Evolutionary conservation across 768 basidiomycete genomes (phyloP).

Genomic region (Paxillus rubicundulus): DNA sequence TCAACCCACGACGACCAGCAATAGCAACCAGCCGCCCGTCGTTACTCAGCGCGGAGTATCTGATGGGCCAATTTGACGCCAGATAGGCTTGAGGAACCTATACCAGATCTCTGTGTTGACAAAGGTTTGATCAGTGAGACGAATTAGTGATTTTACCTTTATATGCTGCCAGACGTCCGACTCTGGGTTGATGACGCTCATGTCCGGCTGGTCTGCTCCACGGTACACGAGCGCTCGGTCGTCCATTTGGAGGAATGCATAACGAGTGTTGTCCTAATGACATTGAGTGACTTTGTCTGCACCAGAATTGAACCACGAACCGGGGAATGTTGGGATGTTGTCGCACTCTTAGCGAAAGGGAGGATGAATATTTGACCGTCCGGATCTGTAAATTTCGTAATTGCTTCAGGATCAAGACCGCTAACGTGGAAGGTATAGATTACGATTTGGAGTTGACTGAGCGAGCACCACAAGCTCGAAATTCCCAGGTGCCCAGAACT

Average conservation of each 20-base stretch:
- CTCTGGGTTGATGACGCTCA: constrained; percentile 97
- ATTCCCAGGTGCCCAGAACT: constrained; percentile 96
- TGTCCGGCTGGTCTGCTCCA: constrained; percentile 95
- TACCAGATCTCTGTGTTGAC: not conserved
- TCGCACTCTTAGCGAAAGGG: constrained; percentile 94
- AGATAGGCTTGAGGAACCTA: constrained; percentile 90
- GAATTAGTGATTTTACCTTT: constrained; percentile 50
- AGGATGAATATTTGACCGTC: constrained; percentile 79
- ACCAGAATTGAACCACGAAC: constrained; percentile 43
- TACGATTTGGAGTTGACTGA: constrained; percentile 50
- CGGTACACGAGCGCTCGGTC: constrained; percentile 91
- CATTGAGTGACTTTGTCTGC: constrained; percentile 4
- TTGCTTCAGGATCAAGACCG: constrained; percentile 4
- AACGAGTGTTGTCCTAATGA: constrained; percentile 88
- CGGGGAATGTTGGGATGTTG: constrained; percentile 87
- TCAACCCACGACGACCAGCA: constrained; percentile 85
- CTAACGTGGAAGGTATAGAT: constrained; percentile 13
- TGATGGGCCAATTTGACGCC: constrained; percentile 89
- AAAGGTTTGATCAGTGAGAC: not conserved
- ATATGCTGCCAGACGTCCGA: constrained; percentile 98
- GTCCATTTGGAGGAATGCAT: constrained; percentile 94
- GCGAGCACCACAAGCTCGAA: constrained; percentile 82
- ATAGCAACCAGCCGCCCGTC: constrained; percentile 92
- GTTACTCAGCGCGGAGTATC: constrained; percentile 84
- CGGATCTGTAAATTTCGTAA: constrained; percentile 36